Evolutionary conservation across 2,329 filamentous ascomycete genomes (phyloP).

Genomic region (Simplicillium sp.): DNA sequence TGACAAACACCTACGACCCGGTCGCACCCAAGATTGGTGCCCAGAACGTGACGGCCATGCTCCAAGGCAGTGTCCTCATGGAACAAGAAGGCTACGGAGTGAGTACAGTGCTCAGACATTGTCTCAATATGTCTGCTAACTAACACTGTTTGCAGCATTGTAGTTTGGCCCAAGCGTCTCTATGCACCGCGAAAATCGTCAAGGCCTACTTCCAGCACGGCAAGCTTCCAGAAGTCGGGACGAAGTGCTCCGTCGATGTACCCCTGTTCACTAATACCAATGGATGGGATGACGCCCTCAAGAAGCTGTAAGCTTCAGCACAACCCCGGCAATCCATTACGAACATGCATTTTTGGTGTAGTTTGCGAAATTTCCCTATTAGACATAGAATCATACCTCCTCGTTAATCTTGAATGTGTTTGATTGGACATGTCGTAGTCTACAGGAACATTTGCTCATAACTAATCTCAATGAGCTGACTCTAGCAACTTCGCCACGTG

Average conservation of each 20-base stretch:
- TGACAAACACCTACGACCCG: slow-evolving; percentile 27
- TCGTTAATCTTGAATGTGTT: not conserved
- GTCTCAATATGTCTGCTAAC: not conserved
- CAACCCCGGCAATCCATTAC: not conserved
- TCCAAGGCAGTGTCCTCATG: slow-evolving; percentile 28
- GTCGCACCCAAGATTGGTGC: slow-evolving; percentile 32
- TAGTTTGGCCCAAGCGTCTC: not conserved
- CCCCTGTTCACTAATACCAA: not conserved
- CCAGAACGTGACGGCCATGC: slow-evolving; percentile 22
- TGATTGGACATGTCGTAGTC: too few relatives aligned
- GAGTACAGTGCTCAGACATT: slow-evolving; percentile 10
- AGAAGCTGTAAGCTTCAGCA: not conserved
- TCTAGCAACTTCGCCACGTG: too few relatives aligned
- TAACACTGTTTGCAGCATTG: not conserved
- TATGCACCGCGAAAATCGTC: not conserved
- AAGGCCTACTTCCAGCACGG: not conserved
- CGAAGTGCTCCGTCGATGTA: not conserved
- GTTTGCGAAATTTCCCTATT: not conserved
- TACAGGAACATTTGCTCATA: too few relatives aligned
- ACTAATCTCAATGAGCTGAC: too few relatives aligned
- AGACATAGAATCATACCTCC: not conserved
- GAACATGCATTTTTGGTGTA: too few relatives aligned
- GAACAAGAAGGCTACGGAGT: slow-evolving; percentile 35
- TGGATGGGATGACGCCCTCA: not conserved
- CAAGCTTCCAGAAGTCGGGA: not conserved